Evolutionary conservation across 2,329 filamentous ascomycete species (phyloP).

Genomic region (Whalleya microplaca): DNA sequence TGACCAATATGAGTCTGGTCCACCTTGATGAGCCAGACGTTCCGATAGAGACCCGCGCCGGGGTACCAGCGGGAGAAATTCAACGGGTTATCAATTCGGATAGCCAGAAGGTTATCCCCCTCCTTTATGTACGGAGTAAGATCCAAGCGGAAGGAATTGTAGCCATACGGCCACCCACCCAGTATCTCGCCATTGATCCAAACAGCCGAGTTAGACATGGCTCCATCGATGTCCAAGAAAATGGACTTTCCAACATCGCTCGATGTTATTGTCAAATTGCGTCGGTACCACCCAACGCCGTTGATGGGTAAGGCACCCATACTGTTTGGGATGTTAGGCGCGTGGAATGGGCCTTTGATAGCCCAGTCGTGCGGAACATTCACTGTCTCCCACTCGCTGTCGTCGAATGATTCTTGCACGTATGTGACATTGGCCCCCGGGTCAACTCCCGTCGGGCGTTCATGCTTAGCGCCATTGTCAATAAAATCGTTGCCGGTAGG

Average conservation of each 20-base stretch:
- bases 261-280: conserved; percentile 25
- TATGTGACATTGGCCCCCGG: conserved; percentile 34
- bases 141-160: conserved; percentile 37
- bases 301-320: conserved; percentile 52
- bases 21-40: conserved; percentile 57
- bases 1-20: conserved; percentile 51
- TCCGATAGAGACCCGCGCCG: conserved; percentile 57
- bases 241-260: conserved; percentile 43
- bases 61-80: conserved; percentile 58
- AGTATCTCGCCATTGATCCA: conserved; percentile 45
- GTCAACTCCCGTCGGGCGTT: conserved; percentile 29
- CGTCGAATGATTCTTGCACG: conserved; percentile 34
- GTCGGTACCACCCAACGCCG: conserved; percentile 49
- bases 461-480: conserved; percentile 14
- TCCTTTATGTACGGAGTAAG: conserved; percentile 19
- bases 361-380: conserved; percentile 50
- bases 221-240: conserved; percentile 45
- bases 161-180: conserved; percentile 46
- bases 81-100: conserved; percentile 53
- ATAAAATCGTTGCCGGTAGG: conserved; percentile 34
- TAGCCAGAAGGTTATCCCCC: conserved; percentile 48
- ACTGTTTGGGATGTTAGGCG: conserved; percentile 40
- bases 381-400: conserved; percentile 42
- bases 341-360: conserved; percentile 45
- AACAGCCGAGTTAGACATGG: conserved; percentile 41